Base-by-base conservation (phyloP, 345 rosid species). In the Lepidium aucheri region DNA sequence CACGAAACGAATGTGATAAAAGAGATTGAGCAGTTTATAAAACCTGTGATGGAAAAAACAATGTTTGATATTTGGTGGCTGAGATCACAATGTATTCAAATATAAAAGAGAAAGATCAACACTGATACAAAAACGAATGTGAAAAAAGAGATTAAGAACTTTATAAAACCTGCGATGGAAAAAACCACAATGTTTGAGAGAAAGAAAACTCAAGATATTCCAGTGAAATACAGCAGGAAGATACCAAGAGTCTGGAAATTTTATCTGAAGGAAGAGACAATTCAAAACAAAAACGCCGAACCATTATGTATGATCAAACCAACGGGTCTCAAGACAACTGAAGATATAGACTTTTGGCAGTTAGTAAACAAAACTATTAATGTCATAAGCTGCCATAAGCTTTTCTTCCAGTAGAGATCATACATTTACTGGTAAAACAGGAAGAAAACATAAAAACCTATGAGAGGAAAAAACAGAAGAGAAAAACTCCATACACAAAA, bases 321-420 rank as follows among this genome's bases (percentile, higher is more conserved):
- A 65, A 58, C 38, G 56, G 67, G 67, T 73, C 67, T 58, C 55
- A 51, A 58, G 47, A 9, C 54, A 65, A 41, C 53, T 58, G 53
- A 64, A 56, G 44, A 45, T 36, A 61, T 40, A 6, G 34, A 38
- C 51, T 38, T 58, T 59, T 38, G 16, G 73, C 42, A 63, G 40
- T 15, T 9, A 65, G 59, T 54, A 18, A 28, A 52, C 67, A 69
- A 11, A 14, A 16, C 43, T 16, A 52, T 22, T 8, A 36, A 44
- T 38, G 64, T 63, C 70, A 47, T 64, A 8, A 49, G 46, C 47
- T 41, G 32, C 32, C 32, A 28, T 28, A 28, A 28, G 32, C 7
- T 41, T 43, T 16, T 42, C 42, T 1, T 28, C 52, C 40, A 41
- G 55, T 42, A 33, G 42, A 34, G 40, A 72, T 39, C 70, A 72